Conservation (phyloP, 352 stramenopile species). For the Phytophthora litchii region DNA sequence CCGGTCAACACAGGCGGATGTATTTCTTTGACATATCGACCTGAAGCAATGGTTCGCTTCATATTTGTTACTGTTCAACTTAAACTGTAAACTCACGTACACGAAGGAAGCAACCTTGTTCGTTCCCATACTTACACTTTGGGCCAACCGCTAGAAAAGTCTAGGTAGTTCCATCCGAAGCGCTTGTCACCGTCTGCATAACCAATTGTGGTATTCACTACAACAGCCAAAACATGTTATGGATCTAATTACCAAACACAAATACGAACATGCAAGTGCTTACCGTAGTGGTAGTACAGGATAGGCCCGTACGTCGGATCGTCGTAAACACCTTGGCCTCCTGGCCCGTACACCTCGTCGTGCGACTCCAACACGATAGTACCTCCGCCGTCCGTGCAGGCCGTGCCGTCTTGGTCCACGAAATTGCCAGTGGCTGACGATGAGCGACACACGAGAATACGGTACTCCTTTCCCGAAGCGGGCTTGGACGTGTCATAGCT, state of each 20-base stretch:
- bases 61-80: too few species aligned
- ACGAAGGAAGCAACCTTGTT: not conserved
- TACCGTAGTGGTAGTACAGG: conserved; percentile 63
- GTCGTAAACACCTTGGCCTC: conserved; percentile 52
- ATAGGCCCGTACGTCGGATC: conserved; percentile 45
- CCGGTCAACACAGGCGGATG: too few species aligned
- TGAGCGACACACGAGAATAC: conserved; percentile 52
- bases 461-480: conserved; percentile 47
- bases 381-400: conserved; percentile 39
- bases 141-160: conserved; percentile 49
- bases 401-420: conserved; percentile 39
- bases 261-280: not conserved
- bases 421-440: conserved; percentile 28
- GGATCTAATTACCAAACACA: not conserved
- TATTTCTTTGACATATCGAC: too few species aligned
- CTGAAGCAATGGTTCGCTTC: too few species aligned
- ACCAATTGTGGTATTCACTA: conserved; percentile 46
- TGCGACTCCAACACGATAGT: conserved; percentile 50
- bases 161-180: conserved; percentile 56
- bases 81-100: too few species aligned
- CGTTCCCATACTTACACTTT: conserved; percentile 26
- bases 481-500: conserved; percentile 31
- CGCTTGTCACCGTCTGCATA: conserved; percentile 32
- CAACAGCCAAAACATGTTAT: not conserved
- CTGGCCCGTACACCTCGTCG: conserved; percentile 44